Percentiles rank a stretch among this genome's conserved stretches.
These are phyloP conservation scores for Suillus hirtellus DNA, from an alignment of 768 basidiomycete species.

Conservation along the genomic window DNA sequence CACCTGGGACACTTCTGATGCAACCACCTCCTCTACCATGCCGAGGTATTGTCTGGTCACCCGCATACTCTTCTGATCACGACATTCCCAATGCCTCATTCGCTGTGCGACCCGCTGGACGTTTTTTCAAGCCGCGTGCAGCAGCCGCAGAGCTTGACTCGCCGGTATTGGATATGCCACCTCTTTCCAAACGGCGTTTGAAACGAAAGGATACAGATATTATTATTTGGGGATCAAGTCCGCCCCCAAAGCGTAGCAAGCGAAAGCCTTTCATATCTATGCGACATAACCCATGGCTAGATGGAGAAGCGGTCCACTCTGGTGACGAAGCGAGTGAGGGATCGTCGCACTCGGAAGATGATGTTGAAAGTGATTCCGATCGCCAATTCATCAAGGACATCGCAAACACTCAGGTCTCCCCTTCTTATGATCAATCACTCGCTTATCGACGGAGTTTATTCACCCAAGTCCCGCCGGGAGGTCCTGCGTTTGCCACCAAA, in stretches of 20 bases:
- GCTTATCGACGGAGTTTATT: constrained; percentile 72
- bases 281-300: constrained; percentile 50
- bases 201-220: constrained; percentile 32
- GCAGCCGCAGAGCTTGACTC: constrained; percentile 27
- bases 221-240: constrained; percentile 19
- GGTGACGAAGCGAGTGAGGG: constrained; percentile 77
- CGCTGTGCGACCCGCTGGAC: constrained; percentile 42
- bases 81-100: constrained; percentile 43
- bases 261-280: constrained; percentile 34
- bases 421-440: constrained; percentile 72
- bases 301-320: constrained; percentile 74
- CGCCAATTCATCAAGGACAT: constrained; percentile 63
- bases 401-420: constrained; percentile 65
- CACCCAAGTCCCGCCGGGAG: constrained; percentile 57
- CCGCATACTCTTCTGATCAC: constrained; percentile 21
- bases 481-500: constrained; percentile 55
- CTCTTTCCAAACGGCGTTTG: constrained; percentile 30
- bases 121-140: constrained; percentile 28
- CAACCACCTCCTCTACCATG: constrained; percentile 38
- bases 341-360: constrained; percentile 53
- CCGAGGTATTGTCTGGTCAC: constrained; percentile 24
- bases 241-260: constrained; percentile 21
- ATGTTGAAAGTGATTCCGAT: constrained; percentile 65
- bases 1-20: constrained; percentile 24
- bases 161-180: constrained; percentile 33